Evolutionary conservation across 2,329 filamentous ascomycete species (phyloP), one percentile per base, ranked within the genome.

Genomic region (Colletotrichum kahawae): DNA sequence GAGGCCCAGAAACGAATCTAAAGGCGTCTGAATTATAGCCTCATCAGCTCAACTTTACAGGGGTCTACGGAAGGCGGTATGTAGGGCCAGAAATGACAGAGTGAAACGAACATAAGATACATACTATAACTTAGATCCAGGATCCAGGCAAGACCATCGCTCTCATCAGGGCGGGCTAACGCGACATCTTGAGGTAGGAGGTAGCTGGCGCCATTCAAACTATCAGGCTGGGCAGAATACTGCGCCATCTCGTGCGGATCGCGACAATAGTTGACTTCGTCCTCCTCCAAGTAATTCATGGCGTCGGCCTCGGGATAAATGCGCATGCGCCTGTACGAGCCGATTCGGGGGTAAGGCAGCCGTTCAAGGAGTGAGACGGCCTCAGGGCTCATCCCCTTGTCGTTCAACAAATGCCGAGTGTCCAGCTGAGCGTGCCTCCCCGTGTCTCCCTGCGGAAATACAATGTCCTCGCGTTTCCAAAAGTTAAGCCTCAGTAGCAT

Each of bases 291-390:
- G 34, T 71, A 71, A 29, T 38, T 67, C 51, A 71, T 21, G 51
- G 27, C 62, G 16, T 71, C 34, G 51, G 62, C 69, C 27, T 71
- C 62, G 31, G 34, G 36, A 36, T 57, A 54, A 51, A 71, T 71
- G 18, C 43, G 63, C 69, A 57, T 48, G 33, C 34, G 60, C 31
- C 24, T 31, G 12, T 18, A 48, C 4, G 66, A 59, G 12, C 29
- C 54, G 31, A 21, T 48, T 8, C 60, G 60, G 31, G 69, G 60
- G 34, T 73, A 73, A 7, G 70, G 70, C 38, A 73, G 70, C 27
- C 70, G 70, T 16, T 73, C 64, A 9, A 73, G 31, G 4, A 73
- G 70, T 13, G 70, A 73, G 14, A 73, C 64, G 33, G 57, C 57
- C 31, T 68, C 21, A 10, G 64, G 56, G 12, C 33, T 73, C 70